A percentile compares a stretch with the other conserved stretches of the same genome.
Conservation (phyloP, 805 yeast genomes). For the Teunomyces barrocoloradensis region DNA sequence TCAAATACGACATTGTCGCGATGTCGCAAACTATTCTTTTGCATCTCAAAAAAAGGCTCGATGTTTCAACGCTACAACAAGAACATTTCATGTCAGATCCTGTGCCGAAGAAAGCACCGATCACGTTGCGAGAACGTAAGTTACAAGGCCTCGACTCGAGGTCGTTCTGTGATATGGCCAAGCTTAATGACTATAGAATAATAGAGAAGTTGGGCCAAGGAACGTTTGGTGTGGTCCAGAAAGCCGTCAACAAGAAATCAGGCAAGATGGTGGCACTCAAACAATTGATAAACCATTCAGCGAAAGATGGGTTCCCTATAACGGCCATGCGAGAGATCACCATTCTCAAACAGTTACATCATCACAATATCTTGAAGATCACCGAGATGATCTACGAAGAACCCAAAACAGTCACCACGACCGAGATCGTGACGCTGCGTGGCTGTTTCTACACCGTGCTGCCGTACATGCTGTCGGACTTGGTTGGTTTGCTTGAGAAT, state of each 20-base stretch:
- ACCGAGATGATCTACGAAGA: conserved; percentile 68
- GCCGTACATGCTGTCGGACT: conserved; percentile 89
- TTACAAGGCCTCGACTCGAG: not conserved
- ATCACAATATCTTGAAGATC: conserved; percentile 71
- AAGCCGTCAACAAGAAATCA: conserved; percentile 59
- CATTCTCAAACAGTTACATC: conserved; percentile 67
- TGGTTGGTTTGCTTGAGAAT: conserved; percentile 85
- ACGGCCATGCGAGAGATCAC: conserved; percentile 93
- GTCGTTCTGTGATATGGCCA: conserved; percentile 31
- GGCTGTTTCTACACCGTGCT: conserved; percentile 78
- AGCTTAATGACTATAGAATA: conserved; percentile 29
- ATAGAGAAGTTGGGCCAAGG: conserved; percentile 44
- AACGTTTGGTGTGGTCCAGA: conserved; percentile 71
- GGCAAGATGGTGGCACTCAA: conserved; percentile 79
- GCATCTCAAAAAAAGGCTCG: too few species aligned
- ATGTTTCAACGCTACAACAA: not conserved
- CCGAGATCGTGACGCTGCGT: conserved; percentile 34
- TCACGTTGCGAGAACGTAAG: not conserved
- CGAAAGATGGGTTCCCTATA: conserved; percentile 83
- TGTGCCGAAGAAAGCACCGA: not conserved
- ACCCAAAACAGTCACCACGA: conserved; percentile 26
- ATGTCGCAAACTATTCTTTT: not conserved
- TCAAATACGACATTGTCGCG: not conserved
- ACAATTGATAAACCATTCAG: conserved; percentile 73
- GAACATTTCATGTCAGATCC: not conserved